Evolutionary conservation across 768 basidiomycete species (phyloP).

Genomic region (Pulveroboletus ravenelii): DNA sequence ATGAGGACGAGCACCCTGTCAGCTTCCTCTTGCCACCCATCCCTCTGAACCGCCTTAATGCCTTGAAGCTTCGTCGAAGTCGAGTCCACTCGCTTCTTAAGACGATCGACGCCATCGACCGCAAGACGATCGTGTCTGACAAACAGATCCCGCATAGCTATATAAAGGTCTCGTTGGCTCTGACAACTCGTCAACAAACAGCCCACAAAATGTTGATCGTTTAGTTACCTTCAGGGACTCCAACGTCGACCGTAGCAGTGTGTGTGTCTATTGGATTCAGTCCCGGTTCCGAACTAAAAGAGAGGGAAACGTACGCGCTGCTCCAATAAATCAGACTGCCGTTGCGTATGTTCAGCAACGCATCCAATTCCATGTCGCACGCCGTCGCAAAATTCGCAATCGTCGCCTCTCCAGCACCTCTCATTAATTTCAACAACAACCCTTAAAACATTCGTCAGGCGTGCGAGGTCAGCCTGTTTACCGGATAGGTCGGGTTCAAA

Average conservation of each 20-base stretch:
- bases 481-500: conserved; percentile 28
- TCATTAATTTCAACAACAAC: conserved; percentile 75
- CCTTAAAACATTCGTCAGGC: conserved; percentile 77
- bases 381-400: conserved; percentile 75
- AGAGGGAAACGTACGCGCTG: conserved; percentile 48
- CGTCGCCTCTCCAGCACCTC: conserved; percentile 78
- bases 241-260: conserved; percentile 60
- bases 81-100: conserved; percentile 81
- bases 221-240: conserved; percentile 67
- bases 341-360: conserved; percentile 63
- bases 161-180: conserved; percentile 79
- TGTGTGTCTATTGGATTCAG: conserved; percentile 46
- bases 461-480: conserved; percentile 74
- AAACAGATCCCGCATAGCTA: conserved; percentile 83
- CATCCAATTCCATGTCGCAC: conserved; percentile 66
- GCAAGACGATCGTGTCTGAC: conserved; percentile 85
- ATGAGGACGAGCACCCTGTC: conserved; percentile 68
- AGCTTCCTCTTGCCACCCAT: conserved; percentile 82
- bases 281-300: background rate
- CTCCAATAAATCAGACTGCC: conserved; percentile 71
- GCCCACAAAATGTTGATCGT: background rate
- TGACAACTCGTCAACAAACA: conserved; percentile 29
- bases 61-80: conserved; percentile 74
- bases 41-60: conserved; percentile 64
- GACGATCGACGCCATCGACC: conserved; percentile 79